A percentile compares a stretch with the other conserved stretches of the same genome.
Conservation (phyloP, 495 filamentous ascomycete genomes). For the Trypethelium eluteriae region DNA sequence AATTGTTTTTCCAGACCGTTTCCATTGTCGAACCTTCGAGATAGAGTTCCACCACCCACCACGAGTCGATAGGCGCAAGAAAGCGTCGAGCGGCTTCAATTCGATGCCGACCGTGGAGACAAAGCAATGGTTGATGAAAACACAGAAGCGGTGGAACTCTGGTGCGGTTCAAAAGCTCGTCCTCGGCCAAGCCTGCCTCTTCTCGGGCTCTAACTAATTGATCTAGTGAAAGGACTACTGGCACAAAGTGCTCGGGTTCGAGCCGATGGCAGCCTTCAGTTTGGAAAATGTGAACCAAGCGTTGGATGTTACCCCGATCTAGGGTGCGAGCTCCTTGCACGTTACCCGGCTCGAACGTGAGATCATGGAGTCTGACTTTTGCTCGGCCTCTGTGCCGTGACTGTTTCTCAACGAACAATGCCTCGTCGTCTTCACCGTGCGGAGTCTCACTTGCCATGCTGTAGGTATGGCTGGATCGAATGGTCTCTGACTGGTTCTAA, state of each 20-base stretch:
- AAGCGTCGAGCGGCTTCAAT: background rate
- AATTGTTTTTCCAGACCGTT: background rate
- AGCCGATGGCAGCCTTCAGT: constrained; percentile 9
- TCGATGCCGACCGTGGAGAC: background rate
- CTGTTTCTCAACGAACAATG: background rate
- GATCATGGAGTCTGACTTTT: background rate
- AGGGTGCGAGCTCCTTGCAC: background rate
- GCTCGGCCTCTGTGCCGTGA: background rate
- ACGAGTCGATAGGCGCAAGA: background rate
- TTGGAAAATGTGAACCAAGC: background rate
- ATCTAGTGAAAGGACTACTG: background rate
- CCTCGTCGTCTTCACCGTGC: background rate
- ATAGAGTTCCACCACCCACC: constrained; percentile 10
- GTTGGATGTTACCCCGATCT: constrained; percentile 1
- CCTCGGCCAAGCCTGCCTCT: background rate
- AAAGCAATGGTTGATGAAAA: background rate
- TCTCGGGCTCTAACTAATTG: background rate
- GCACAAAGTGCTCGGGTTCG: constrained; percentile 10
- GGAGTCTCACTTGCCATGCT: background rate
- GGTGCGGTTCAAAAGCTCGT: background rate
- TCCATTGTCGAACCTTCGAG: background rate
- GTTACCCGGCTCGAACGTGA: background rate
- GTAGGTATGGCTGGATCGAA: background rate
- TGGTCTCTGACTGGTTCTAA: background rate
- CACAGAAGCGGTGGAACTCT: background rate